Conservation (phyloP, 305 asterid species). For the Rubia balearica region DNA sequence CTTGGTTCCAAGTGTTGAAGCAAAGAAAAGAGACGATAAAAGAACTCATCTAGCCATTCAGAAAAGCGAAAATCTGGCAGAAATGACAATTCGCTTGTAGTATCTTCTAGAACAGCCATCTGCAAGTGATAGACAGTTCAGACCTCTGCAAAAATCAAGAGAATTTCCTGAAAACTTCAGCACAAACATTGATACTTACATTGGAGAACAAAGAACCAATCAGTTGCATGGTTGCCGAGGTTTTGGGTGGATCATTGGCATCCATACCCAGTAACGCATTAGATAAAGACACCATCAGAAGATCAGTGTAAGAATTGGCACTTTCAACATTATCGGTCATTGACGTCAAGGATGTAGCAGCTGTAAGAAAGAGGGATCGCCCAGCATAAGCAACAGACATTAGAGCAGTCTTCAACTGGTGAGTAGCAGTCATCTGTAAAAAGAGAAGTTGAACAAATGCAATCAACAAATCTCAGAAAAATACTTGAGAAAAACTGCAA, state of each 20-base stretch:
- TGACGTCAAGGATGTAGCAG: conserved; percentile 39
- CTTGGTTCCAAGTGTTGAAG: conserved; percentile 95
- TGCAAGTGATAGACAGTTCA: conserved; percentile 41
- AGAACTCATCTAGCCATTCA: conserved; percentile 99
- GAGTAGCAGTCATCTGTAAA: conserved; percentile 95
- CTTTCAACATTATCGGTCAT: conserved; percentile 38
- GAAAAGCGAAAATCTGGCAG: conserved; percentile 68
- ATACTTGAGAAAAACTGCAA: not conserved
- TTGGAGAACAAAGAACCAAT: conserved; percentile 91
- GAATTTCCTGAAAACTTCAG: conserved; percentile 14
- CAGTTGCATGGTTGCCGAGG: conserved; percentile 95
- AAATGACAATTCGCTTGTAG: conserved; percentile 42
- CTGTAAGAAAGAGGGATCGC: conserved; percentile 66
- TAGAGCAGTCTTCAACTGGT: conserved; percentile 97
- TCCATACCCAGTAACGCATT: conserved; percentile 97
- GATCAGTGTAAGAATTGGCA: conserved; percentile 63
- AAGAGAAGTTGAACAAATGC: conserved; percentile 18
- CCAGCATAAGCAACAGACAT: conserved; percentile 88
- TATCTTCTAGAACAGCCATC: conserved; percentile 85
- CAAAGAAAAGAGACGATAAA: conserved; percentile 80
- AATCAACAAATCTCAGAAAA: conserved; percentile 9
- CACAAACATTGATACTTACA: conserved; percentile 43
- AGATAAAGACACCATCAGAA: conserved; percentile 75
- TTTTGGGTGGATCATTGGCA: conserved; percentile 99
- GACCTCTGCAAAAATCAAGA: conserved; percentile 17